phyloP scores from a whole-genome alignment of 2,329 filamentous ascomycete genomes.

The Pseudogymnoascus sp. region DNA sequence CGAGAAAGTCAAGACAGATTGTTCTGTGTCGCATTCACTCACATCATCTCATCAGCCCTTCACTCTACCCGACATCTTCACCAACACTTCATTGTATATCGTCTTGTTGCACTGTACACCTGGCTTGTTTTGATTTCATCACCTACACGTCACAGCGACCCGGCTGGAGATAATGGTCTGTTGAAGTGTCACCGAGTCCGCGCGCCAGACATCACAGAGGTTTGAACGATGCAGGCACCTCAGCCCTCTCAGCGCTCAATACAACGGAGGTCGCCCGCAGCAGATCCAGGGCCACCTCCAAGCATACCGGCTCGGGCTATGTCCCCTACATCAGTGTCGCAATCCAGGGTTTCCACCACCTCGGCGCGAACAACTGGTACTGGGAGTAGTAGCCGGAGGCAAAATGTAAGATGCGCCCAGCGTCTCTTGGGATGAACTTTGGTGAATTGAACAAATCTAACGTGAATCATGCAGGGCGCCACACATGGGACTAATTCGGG shows the following conservation, averaged over 20 bases:
- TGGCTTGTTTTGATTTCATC: background rate
- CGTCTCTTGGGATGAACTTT: background rate
- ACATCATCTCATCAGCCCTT: background rate
- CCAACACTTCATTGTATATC: background rate
- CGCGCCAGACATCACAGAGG: background rate
- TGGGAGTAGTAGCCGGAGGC: slow-evolving; percentile 42
- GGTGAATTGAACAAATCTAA: background rate
- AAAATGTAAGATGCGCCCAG: slow-evolving; percentile 46
- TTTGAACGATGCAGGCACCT: slow-evolving; percentile 43
- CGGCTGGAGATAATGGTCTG: slow-evolving; percentile 6
- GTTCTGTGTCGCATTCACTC: background rate
- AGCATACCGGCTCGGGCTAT: slow-evolving; percentile 50
- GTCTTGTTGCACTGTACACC: background rate
- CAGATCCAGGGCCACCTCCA: slow-evolving; percentile 51
- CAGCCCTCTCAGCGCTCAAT: slow-evolving; percentile 46
- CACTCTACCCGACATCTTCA: background rate
- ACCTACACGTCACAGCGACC: background rate
- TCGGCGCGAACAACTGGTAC: slow-evolving; percentile 54
- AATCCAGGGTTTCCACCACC: slow-evolving; percentile 56
- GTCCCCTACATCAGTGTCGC: slow-evolving; percentile 47
- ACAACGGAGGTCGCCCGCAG: slow-evolving; percentile 57
- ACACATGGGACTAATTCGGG: slow-evolving; percentile 14
- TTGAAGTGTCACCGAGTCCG: background rate
- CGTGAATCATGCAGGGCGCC: background rate
- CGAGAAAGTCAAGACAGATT: background rate